phyloP scores from a whole-genome alignment of 768 basidiomycete genomes.

The Amanita phalloides region DNA sequence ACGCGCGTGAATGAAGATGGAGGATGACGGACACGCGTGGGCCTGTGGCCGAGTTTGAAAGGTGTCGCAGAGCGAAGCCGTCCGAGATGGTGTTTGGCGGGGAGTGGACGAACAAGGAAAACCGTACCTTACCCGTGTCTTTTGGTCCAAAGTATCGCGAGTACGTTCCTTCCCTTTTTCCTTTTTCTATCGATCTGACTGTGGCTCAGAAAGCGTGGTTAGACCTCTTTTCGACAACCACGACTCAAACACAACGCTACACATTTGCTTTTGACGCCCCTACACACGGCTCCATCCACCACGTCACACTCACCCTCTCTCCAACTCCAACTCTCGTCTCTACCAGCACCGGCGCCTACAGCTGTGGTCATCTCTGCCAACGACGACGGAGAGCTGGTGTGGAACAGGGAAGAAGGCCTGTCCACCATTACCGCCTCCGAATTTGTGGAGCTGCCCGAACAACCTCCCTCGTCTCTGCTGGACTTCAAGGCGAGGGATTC shows the following conservation, averaged over 20 bases:
- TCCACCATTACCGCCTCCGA: slow-evolving; percentile 51
- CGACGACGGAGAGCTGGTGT: slow-evolving; percentile 29
- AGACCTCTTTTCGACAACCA: slow-evolving; percentile 41
- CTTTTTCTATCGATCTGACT: background rate
- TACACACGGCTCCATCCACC: slow-evolving; percentile 55
- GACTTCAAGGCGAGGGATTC: slow-evolving; percentile 41
- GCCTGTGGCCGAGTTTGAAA: background rate
- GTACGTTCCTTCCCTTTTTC: slow-evolving; percentile 24
- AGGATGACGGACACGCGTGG: slow-evolving; percentile 22
- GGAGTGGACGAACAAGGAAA: slow-evolving; percentile 37
- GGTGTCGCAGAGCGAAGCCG: slow-evolving; percentile 25
- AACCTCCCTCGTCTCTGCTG: slow-evolving; percentile 17
- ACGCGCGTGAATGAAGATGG: slow-evolving; percentile 41
- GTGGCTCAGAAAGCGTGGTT: slow-evolving; percentile 37
- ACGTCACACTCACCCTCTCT: slow-evolving; percentile 21
- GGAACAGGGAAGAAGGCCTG: slow-evolving; percentile 78
- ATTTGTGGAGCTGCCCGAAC: slow-evolving; percentile 73
- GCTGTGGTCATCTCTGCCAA: slow-evolving; percentile 28
- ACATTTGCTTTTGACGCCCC: slow-evolving; percentile 56
- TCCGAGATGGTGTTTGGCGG: slow-evolving; percentile 49
- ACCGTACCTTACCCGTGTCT: slow-evolving; percentile 50
- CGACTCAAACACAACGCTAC: slow-evolving; percentile 38
- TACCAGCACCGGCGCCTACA: slow-evolving; percentile 74
- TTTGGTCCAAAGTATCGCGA: slow-evolving; percentile 47
- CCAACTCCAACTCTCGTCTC: slow-evolving; percentile 38